These are phyloP conservation scores for Leptographium galeiforme DNA, from an alignment of 2,329 filamentous ascomycete species.

Conservation along the genomic window DNA sequence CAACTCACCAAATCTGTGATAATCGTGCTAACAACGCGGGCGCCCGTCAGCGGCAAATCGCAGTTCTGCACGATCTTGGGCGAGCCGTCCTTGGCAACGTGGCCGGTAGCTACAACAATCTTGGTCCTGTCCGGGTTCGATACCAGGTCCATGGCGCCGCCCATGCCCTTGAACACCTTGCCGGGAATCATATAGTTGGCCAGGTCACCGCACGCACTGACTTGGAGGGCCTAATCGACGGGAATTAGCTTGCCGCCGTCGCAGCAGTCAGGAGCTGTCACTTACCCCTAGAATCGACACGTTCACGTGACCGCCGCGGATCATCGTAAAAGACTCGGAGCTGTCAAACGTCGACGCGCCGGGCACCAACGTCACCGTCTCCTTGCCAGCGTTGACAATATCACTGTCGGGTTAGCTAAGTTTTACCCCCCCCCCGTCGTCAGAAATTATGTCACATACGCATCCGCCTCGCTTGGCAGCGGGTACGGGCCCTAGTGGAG, in stretches of 20 bases:
- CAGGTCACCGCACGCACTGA: slow-evolving; percentile 63
- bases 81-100: slow-evolving; percentile 54
- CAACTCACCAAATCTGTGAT: slow-evolving; percentile 56
- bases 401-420: slow-evolving; percentile 29
- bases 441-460: neutral
- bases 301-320: slow-evolving; percentile 70
- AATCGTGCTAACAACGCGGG: slow-evolving; percentile 30
- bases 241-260: neutral
- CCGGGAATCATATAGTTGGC: slow-evolving; percentile 88
- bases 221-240: slow-evolving; percentile 42
- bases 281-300: slow-evolving; percentile 62
- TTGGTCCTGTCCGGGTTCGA: slow-evolving; percentile 59
- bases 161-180: slow-evolving; percentile 74
- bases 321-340: slow-evolving; percentile 77
- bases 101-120: slow-evolving; percentile 58
- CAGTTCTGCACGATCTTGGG: slow-evolving; percentile 55
- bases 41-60: slow-evolving; percentile 51
- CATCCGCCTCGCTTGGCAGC: slow-evolving; percentile 53
- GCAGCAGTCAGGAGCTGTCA: neutral
- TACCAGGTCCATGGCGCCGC: slow-evolving; percentile 62
- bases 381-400: slow-evolving; percentile 77
- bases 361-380: slow-evolving; percentile 67
- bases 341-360: slow-evolving; percentile 69
- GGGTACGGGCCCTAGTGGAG: slow-evolving; percentile 56
- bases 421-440: neutral